Conservation (phyloP, 1,139 yeast genomes). For the Blastobotrys illinoisensis region DNA sequence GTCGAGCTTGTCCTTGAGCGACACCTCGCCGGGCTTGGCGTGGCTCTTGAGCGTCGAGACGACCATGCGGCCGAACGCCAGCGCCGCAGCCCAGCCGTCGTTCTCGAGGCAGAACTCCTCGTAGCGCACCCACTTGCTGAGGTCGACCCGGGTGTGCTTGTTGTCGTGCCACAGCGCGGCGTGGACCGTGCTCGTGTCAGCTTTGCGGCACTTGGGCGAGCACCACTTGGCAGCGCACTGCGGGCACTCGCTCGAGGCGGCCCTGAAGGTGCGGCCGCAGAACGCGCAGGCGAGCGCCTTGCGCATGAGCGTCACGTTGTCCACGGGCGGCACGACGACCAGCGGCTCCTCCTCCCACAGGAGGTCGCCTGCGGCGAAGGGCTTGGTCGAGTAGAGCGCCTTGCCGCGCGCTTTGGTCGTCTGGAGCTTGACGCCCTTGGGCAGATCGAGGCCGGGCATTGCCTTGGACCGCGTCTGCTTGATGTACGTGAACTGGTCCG, state of each 20-base stretch:
- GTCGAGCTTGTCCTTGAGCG: conserved; percentile 35
- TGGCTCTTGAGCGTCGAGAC: conserved; percentile 47
- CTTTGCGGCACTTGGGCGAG: conserved; percentile 34
- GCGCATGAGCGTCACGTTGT: conserved; percentile 55
- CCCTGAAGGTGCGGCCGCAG: conserved; percentile 63
- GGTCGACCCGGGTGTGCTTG: conserved; percentile 34
- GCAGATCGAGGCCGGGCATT: conserved; percentile 48
- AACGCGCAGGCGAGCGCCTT: conserved; percentile 71
- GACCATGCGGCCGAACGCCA: conserved; percentile 55
- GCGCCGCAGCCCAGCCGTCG: conserved; percentile 59
- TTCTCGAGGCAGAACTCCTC: conserved; percentile 60
- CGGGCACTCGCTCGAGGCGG: conserved; percentile 21
- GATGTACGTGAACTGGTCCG: conserved; percentile 34
- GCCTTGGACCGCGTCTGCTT: conserved; percentile 46
- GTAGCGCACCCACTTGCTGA: conserved; percentile 48
- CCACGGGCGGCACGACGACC: conserved; percentile 67
- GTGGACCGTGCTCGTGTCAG: conserved; percentile 46
- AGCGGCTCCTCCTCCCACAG: conserved; percentile 62
- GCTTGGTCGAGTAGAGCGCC: conserved; percentile 32
- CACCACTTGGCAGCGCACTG: conserved; percentile 28
- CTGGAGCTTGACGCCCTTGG: conserved; percentile 50
- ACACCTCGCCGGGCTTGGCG: conserved; percentile 32
- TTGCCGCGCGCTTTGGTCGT: conserved; percentile 35
- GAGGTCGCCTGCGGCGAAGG: conserved; percentile 41
- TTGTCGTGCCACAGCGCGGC: conserved; percentile 51